Conservation (phyloP, 2,329 filamentous ascomycete genomes). For the Rosellinia necatrix region DNA sequence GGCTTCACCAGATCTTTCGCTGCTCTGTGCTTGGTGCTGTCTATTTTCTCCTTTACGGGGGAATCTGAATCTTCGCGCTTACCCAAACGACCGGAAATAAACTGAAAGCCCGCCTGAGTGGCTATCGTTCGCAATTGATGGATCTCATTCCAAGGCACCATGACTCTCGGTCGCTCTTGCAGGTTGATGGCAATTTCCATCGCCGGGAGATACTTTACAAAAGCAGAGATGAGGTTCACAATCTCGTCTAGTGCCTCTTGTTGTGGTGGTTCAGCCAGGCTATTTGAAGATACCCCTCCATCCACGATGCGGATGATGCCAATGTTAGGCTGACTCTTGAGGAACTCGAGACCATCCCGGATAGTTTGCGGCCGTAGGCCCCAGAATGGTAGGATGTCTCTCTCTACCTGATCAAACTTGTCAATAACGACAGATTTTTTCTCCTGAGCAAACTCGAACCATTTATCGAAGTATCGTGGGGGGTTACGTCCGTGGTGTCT, state of each 20-base stretch:
- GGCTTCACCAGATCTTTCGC: conserved; percentile 15
- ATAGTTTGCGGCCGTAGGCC: conserved; percentile 70
- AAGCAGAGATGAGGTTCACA: conserved; percentile 70
- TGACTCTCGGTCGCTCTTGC: conserved; percentile 73
- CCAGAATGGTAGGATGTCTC: conserved; percentile 79
- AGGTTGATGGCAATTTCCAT: conserved; percentile 87
- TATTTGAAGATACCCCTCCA: conserved; percentile 59
- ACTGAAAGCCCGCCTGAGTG: conserved; percentile 48
- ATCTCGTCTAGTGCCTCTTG: conserved; percentile 49
- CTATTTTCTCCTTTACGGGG: not conserved
- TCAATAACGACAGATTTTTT: conserved; percentile 74
- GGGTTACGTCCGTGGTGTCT: conserved; percentile 68
- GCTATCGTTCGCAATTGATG: conserved; percentile 38
- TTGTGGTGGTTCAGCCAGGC: conserved; percentile 40
- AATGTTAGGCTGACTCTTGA: conserved; percentile 49
- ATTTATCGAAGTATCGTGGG: conserved; percentile 81
- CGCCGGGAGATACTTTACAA: conserved; percentile 74
- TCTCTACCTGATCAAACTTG: conserved; percentile 78
- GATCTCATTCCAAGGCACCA: conserved; percentile 71
- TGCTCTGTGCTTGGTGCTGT: not conserved
- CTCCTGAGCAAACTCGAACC: conserved; percentile 78
- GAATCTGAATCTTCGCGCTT: conserved; percentile 23
- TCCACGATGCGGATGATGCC: conserved; percentile 63
- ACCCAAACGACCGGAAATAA: conserved; percentile 54
- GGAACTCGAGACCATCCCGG: conserved; percentile 57